These are phyloP conservation scores for Metarhizium humberi DNA, from an alignment of 2,329 filamentous ascomycete genomes.

Conservation along the genomic window DNA sequence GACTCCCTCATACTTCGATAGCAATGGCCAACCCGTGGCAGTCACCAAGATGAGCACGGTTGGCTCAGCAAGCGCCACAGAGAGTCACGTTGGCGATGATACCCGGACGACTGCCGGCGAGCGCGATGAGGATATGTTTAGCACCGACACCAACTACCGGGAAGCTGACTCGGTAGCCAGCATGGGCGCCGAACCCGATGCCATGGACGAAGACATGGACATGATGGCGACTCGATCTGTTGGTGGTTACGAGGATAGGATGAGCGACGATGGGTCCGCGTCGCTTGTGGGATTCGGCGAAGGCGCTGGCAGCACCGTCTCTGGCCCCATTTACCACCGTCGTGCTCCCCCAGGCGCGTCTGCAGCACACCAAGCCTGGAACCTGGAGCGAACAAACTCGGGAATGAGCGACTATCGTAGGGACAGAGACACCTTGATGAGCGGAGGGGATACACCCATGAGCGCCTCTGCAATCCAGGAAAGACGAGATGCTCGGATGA, in stretches of 20 bases:
- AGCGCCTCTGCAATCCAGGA: constrained; percentile 40
- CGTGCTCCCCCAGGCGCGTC: constrained; percentile 32
- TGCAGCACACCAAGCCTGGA: constrained; percentile 30
- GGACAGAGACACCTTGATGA: constrained; percentile 23
- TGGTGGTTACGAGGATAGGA: constrained; percentile 54
- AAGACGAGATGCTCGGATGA: constrained; percentile 51
- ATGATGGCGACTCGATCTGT: constrained; percentile 36
- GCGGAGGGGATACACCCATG: constrained; percentile 30
- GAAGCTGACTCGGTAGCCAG: constrained; percentile 53
- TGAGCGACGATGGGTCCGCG: constrained; percentile 77
- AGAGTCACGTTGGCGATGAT: constrained; percentile 54
- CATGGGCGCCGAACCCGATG: constrained; percentile 29
- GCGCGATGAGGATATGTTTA: constrained; percentile 58
- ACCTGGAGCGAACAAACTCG: constrained; percentile 41
- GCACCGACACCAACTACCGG: constrained; percentile 53
- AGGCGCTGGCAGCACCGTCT: constrained; percentile 77
- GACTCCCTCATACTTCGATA: constrained; percentile 72
- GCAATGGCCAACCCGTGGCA: constrained; percentile 57
- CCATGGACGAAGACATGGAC: constrained; percentile 46
- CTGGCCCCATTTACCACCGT: constrained; percentile 62
- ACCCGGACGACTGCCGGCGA: constrained; percentile 44
- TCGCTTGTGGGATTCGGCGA: constrained; percentile 89
- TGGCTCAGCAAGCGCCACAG: constrained; percentile 81
- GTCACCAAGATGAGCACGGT: constrained; percentile 80
- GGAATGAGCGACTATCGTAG: constrained; percentile 38